Conservation (phyloP, 495 filamentous ascomycete species). For the Evansstolkia leycettana region DNA sequence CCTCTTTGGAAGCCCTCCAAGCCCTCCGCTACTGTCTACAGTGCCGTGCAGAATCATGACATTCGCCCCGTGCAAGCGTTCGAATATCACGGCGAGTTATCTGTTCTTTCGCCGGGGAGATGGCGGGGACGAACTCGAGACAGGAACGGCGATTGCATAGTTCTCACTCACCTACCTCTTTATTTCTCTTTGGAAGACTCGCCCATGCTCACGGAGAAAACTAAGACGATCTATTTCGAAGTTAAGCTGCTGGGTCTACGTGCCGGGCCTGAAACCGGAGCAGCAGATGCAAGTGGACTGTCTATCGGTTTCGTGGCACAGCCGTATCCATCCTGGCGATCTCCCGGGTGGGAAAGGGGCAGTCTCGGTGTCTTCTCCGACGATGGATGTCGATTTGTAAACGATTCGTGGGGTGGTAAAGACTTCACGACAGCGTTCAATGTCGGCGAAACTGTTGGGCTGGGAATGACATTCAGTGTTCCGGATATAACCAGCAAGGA, state of each 20-base stretch:
- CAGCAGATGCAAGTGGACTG: conserved; percentile 45
- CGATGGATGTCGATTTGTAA: conserved; percentile 77
- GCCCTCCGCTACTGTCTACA: conserved; percentile 26
- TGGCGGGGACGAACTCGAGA: conserved; percentile 35
- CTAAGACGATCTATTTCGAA: conserved; percentile 70
- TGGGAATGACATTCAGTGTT: conserved; percentile 57
- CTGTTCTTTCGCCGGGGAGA: conserved; percentile 15
- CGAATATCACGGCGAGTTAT: conserved; percentile 35
- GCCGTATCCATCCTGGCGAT: conserved; percentile 77
- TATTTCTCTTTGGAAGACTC: conserved; percentile 60
- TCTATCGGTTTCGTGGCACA: conserved; percentile 68
- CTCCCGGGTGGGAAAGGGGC: conserved; percentile 85
- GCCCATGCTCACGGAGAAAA: conserved; percentile 42
- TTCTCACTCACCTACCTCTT: conserved; percentile 60
- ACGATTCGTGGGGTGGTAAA: conserved; percentile 74
- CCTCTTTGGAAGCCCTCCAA: conserved; percentile 49
- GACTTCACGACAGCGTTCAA: conserved; percentile 50
- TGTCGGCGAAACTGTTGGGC: conserved; percentile 43
- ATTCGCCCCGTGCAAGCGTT: conserved; percentile 31
- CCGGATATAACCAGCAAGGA: conserved; percentile 10
- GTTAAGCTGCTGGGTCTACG: conserved; percentile 42
- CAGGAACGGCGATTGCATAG: conserved; percentile 24
- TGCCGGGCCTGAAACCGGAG: conserved; percentile 12
- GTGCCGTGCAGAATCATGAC: conserved; percentile 26
- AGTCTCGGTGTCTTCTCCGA: conserved; percentile 83